A percentile compares a stretch with the other conserved stretches of the same genome.
These are phyloP conservation scores for Annulohypoxylon moriforme DNA, from an alignment of 495 filamentous ascomycete species.

Conservation along the genomic window DNA sequence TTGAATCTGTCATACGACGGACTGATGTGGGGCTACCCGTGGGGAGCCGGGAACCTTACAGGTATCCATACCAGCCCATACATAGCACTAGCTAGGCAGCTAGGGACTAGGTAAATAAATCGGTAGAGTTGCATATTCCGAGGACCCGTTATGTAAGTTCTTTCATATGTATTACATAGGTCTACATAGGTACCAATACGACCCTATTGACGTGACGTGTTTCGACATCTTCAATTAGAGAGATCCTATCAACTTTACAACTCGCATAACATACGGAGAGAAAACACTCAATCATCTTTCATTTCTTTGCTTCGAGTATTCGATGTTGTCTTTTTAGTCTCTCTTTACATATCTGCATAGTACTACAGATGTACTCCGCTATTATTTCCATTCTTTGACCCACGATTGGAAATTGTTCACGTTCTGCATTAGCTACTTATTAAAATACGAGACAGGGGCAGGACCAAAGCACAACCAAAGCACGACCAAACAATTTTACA, in stretches of 20 bases:
- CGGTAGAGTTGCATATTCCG: neutral
- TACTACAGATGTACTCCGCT: no score
- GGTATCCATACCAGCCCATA: no score
- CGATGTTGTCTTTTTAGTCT: conserved; percentile 14
- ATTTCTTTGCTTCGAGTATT: neutral
- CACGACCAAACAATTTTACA: conserved; percentile 19
- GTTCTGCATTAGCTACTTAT: conserved; percentile 24
- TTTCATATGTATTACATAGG: neutral
- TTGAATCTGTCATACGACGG: conserved; percentile 7
- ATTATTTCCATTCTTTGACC: conserved; percentile 30
- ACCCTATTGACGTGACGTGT: conserved; percentile 39
- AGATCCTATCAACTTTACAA: conserved; percentile 14
- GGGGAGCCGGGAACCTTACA: conserved; percentile 1
- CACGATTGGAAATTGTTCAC: conserved; percentile 27
- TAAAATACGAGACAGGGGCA: conserved; percentile 42
- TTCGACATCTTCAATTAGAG: conserved; percentile 20
- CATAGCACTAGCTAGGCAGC: no score
- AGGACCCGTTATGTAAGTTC: neutral
- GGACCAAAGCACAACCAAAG: conserved; percentile 9
- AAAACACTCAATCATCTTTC: conserved; percentile 7
- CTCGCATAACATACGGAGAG: neutral
- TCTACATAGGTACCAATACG: conserved; percentile 4
- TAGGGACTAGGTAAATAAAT: neutral
- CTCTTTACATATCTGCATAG: no score
- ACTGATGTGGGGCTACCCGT: conserved; percentile 13